Evolutionary conservation across 208 protist genomes (phyloP), one percentile per base, ranked within the genome.

Genomic region (Crithidia brevicula): DNA sequence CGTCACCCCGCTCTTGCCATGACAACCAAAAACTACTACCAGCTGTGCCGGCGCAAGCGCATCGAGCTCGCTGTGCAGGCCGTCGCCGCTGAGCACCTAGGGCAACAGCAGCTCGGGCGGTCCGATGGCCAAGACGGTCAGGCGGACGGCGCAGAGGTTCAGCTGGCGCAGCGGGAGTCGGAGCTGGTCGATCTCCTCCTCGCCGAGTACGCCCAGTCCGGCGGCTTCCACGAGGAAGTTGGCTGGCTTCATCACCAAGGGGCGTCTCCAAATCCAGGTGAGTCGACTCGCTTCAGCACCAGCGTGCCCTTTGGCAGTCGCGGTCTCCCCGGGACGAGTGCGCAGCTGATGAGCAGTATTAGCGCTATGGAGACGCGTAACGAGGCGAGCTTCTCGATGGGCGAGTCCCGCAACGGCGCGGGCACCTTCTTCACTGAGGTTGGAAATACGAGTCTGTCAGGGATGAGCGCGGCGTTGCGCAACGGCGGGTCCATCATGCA

Each of bases 1-100:
- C 83, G 90, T 3, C 90, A 96, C 60, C 90, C 90, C 7, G 87
- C 90, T 0, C 77, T 96, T 4, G 83, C 90, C 27, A 92, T 92
- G 86, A 80, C 87, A 18, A 82, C 85, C 10, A 83, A 88, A 52
- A 79, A 74, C 28, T 93, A 89, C 53, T 96, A 86, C 59, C 83
- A 70, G 30, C 34, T 57, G 5, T 72, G 65, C 31, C 74, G 77
- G 11, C 75, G 63, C 22, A 70, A 57, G 20, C 74, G 62, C 6
- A 56, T 74, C 5, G 74, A 74, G 51, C 50, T 67, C 47, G 63
- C 30, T 13, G 28, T 75, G 20, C 49, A 61, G 65, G 36, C 57
- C 25, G 64, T 66, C 22, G 61, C 23, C 5, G 60, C 50, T 1
- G 64, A 58, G 18, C 61, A 67, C 22, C 27, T 61, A 9, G 47